Base-by-base conservation (phyloP, 1,284 basidiomycete species). In the Crucibulum parvulum region DNA sequence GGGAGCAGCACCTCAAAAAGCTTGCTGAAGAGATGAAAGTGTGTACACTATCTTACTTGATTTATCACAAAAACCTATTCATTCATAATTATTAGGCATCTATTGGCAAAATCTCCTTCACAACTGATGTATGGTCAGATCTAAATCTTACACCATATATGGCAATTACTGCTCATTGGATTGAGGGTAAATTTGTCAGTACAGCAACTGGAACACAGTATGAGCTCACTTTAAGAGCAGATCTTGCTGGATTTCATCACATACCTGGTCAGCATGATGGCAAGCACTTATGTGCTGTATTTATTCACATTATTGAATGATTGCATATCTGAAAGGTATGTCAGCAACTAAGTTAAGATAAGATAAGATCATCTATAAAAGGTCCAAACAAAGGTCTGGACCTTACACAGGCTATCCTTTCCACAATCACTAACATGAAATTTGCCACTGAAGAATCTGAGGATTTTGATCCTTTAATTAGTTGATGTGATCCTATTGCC, bases 251-350 rank as follows among this genome's bases (percentile, higher is more conserved):
- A 10, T 74, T 75, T 55, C 66, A 64, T 24, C 55, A 50, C n/a
- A 57, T 74, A 31, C 65, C 66, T 18, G 72, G 71, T 6, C 48
- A 48, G 3, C 73, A 75, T 62, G 62, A 60, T 59, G 73, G 70
- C 5, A 59, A 70, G 47, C 63, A 74, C 51, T 67, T 74, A 37
- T 67, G 61, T 31, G 6, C 62, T 51, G 62, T 60, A 50, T 66
- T 73, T 24, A 34, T 72, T 2, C 54, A 63, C 46, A 58, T 75
- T 15, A 39, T 66, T 24, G 69, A 75, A 50, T 55, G 15, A 60
- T 65, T 31, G 48, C 51, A 51, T 15, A 57, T 16, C 39, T 37
- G 41, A 56, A 60, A 53, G 38, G 56, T 50, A 16, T 24, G 6
- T 37, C 34, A 41, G 48, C 53, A 18, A 15, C 15, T 41, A 52